Evolutionary conservation across 495 filamentous ascomycete species (phyloP).

Genomic region (Penicillium longicatenatum): DNA sequence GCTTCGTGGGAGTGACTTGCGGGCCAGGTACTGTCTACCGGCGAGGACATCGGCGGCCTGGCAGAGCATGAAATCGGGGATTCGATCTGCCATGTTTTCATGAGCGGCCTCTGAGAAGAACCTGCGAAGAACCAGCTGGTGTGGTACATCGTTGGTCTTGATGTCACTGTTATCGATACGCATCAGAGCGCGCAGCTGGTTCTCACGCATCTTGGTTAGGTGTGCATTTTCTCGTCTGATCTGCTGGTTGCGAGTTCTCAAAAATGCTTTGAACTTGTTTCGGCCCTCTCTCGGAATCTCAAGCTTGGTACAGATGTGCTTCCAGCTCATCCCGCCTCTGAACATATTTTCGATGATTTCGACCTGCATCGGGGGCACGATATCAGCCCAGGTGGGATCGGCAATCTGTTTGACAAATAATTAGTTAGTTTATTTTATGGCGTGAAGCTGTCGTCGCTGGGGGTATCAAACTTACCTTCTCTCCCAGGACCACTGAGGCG

Average conservation of each 20-base stretch:
- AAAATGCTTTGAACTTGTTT: conserved; percentile 12
- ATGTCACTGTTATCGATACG: conserved; percentile 31
- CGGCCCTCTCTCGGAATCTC: conserved; percentile 27
- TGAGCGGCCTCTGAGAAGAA: conserved; percentile 12
- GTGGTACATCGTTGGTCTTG: conserved; percentile 17
- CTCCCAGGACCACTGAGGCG: background rate
- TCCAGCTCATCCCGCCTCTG: conserved; percentile 17
- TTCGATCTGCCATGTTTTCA: background rate
- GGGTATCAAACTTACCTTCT: background rate
- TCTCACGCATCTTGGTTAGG: conserved; percentile 33
- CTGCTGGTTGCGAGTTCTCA: conserved; percentile 27
- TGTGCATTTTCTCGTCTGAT: conserved; percentile 28
- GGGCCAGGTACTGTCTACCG: conserved; percentile 33
- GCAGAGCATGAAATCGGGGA: conserved; percentile 22
- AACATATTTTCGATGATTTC: conserved; percentile 41
- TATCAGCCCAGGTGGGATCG: conserved; percentile 37
- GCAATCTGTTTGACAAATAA: background rate
- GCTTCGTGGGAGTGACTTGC: conserved; percentile 23
- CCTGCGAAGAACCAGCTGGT: conserved; percentile 27
- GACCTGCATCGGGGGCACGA: conserved; percentile 33
- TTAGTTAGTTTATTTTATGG: background rate
- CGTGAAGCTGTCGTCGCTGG: background rate
- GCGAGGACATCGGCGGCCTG: conserved; percentile 25
- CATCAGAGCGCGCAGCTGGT: conserved; percentile 33
- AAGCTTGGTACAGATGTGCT: conserved; percentile 22